Base-by-base conservation (phyloP, 208 protist genomes). In the Trypanosoma melophagium region DNA sequence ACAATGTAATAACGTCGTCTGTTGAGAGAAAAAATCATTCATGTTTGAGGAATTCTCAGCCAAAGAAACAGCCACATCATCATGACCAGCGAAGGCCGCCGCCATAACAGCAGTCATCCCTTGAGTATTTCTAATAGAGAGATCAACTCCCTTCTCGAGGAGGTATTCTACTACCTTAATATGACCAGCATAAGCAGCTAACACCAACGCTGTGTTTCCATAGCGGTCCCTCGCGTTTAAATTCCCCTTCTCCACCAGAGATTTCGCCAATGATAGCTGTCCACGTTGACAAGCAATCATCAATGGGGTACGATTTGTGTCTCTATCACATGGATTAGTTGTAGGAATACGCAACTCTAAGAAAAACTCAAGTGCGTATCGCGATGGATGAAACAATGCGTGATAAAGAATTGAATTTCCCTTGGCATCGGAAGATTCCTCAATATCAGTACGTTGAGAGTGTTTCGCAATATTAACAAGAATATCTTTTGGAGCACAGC, bases 51-150 rank as follows among this genome's bases (percentile, higher is more conserved):
- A 94, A 77, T 88, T 62, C 53, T 85, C 77, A 40, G 76, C 81
- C 35, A 95, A 53, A 13, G 82, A 75, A 21, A 74, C 24, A 17
- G 88, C 90, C 4, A 96, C 62, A 24, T 81, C 51, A 61, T 93
- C 84, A 74, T 92, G 81, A 8, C 88, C 88, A 24, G 51, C 25
- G 13, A 74, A 60, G 1, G 83, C 84, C 8, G 90, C 87, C 22
- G 81, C 69, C 82, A 92, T 90, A 14, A 81, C 79, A 21, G 90
- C 90, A 12, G 86, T 96, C 38, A 77, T 69, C 24, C 84, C 88
- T 54, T 41, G 51, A n/a, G 51, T 35, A 69, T 91, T 79, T 25
- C 44, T 41, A 13, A 73, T 35, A 13, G 74, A 76, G 8, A 77
- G 44, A 69, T 89, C 78, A 24, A 86, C 84, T 22, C 77, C 75